phyloP scores from a whole-genome alignment of 495 filamentous ascomycete species.

The Glarea lozoyensis region DNA sequence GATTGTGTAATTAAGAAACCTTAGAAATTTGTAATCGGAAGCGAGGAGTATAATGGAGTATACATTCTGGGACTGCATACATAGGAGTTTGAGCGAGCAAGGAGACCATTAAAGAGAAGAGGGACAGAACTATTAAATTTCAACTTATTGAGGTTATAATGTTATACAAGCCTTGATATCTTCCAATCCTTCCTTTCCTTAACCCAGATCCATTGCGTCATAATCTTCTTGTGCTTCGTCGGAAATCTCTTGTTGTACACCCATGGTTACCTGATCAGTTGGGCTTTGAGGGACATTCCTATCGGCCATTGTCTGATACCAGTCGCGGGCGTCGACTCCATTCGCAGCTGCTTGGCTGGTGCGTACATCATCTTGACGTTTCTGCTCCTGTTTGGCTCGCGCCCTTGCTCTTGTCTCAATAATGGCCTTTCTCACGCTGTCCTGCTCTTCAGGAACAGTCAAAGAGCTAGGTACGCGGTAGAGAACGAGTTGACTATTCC shows the following conservation, averaged over 20 bases:
- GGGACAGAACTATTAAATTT: conserved; percentile 17
- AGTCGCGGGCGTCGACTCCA: conserved; percentile 7
- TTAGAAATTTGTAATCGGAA: conserved; percentile 12
- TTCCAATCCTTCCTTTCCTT: too few species aligned
- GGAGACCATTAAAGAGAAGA: too few species aligned
- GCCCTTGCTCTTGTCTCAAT: conserved; percentile 68
- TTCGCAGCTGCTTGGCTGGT: background rate
- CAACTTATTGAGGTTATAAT: too few species aligned
- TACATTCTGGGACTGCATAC: conserved; percentile 1
- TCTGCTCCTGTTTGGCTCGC: conserved; percentile 26
- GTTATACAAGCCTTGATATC: too few species aligned
- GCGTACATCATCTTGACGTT: background rate
- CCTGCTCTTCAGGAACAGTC: conserved; percentile 64
- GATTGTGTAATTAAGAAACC: conserved; percentile 2
- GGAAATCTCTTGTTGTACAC: background rate
- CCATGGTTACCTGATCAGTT: conserved; percentile 1
- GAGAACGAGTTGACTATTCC: conserved; percentile 58
- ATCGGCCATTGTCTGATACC: conserved; percentile 7
- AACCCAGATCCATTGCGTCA: conserved; percentile 70
- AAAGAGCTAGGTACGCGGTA: conserved; percentile 73
- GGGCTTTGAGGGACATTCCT: background rate
- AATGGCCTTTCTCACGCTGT: conserved; percentile 79
- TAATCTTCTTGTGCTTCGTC: conserved; percentile 29
- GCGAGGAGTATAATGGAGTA: conserved; percentile 10
- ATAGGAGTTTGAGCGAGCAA: too few species aligned